Conservation (phyloP, 2,329 filamentous ascomycete genomes). For the Aspergillus texensis region DNA sequence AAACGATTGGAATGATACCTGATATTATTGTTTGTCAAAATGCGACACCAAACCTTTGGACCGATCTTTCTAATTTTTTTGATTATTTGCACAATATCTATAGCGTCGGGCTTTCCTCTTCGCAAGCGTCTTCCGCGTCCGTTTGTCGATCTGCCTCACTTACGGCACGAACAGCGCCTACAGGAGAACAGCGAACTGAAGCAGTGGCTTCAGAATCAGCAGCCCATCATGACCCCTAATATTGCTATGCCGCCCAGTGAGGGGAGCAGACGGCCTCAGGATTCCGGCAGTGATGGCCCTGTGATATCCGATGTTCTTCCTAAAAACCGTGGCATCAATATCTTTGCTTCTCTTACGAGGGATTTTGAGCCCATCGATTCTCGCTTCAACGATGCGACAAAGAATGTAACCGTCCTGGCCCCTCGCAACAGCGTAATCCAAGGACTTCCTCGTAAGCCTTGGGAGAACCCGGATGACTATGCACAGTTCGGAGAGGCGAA, state of each 20-base stretch:
- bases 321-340: constrained; percentile 74
- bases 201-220: constrained; percentile 25
- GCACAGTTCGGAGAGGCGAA: constrained; percentile 60
- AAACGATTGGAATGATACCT: neutral
- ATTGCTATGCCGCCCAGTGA: constrained; percentile 25
- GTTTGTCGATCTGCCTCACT: constrained; percentile 19
- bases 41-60: constrained; percentile 13
- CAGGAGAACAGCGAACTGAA: constrained; percentile 17
- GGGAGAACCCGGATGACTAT: constrained; percentile 72
- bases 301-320: constrained; percentile 84
- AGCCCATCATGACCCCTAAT: constrained; percentile 29
- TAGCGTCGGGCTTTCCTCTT: constrained; percentile 18
- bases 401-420: constrained; percentile 83
- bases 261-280: constrained; percentile 14
- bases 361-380: constrained; percentile 70
- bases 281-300: constrained; percentile 49
- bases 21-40: constrained; percentile 9
- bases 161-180: constrained; percentile 18
- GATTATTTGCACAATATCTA: constrained; percentile 17
- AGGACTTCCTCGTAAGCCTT: constrained; percentile 75
- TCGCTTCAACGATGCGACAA: constrained; percentile 66
- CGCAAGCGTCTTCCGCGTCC: constrained; percentile 25
- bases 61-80: constrained; percentile 9
- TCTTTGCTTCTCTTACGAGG: constrained; percentile 80
- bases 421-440: constrained; percentile 83